A percentile compares a stretch with the other conserved stretches of the same genome.
Evolutionary conservation across 2,329 filamentous ascomycete genomes (phyloP).

Genomic region (Alternaria sp.): DNA sequence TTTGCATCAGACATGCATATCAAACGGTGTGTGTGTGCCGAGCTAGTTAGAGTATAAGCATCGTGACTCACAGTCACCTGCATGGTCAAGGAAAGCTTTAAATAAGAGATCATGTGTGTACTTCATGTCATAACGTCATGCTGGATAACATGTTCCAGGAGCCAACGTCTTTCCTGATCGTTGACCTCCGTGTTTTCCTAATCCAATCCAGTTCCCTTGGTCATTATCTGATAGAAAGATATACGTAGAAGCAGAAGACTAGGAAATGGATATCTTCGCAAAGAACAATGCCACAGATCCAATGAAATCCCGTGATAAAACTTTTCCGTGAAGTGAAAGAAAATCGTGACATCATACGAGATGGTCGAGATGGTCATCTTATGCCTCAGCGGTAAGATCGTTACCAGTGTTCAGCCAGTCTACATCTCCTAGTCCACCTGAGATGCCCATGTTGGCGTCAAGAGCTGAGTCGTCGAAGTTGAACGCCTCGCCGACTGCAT

Average conservation of each 20-base stretch:
- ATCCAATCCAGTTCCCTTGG: neutral
- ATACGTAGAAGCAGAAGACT: neutral
- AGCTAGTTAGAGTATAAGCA: neutral
- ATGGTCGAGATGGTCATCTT: neutral
- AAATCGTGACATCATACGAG: neutral
- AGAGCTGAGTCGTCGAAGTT: conserved; percentile 39
- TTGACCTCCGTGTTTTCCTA: neutral
- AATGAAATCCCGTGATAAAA: neutral
- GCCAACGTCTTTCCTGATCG: neutral
- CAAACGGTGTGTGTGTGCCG: neutral
- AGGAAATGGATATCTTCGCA: conserved; percentile 9
- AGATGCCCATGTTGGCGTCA: conserved; percentile 15
- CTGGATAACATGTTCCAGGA: neutral
- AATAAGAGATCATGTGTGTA: neutral
- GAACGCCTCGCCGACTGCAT: conserved; percentile 48
- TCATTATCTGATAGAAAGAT: neutral
- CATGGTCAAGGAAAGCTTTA: neutral
- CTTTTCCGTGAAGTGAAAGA: neutral
- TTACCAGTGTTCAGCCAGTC: conserved; percentile 26
- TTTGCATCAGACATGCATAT: neutral
- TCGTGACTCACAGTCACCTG: neutral
- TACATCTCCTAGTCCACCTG: conserved; percentile 20
- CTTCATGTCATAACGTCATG: neutral
- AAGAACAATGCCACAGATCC: neutral
- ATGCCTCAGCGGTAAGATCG: conserved; percentile 18